phyloP scores from a whole-genome alignment of 2,329 filamentous ascomycete species.

The Fusarium subtropicale region DNA sequence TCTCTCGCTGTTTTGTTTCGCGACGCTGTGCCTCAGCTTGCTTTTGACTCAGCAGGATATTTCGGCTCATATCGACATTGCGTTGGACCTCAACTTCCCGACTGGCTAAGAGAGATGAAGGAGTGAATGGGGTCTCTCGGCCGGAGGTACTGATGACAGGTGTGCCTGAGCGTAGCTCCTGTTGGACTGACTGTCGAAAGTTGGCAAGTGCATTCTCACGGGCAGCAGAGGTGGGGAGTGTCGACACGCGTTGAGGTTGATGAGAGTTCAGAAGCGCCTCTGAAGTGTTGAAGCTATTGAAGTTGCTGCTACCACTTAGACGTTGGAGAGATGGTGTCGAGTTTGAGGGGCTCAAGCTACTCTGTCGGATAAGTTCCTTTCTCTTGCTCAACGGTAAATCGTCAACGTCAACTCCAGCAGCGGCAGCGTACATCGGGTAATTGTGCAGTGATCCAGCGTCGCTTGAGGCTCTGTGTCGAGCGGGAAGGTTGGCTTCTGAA shows the following conservation, averaged over 20 bases:
- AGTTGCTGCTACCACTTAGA: slow-evolving; percentile 45
- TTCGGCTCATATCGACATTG: slow-evolving; percentile 66
- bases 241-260: slow-evolving; percentile 63
- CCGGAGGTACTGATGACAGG: slow-evolving; percentile 51
- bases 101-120: slow-evolving; percentile 50
- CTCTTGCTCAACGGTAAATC: slow-evolving; percentile 79
- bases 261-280: slow-evolving; percentile 63
- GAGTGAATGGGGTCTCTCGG: slow-evolving; percentile 55
- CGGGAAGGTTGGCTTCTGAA: slow-evolving; percentile 46
- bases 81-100: slow-evolving; percentile 58
- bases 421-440: slow-evolving; percentile 49
- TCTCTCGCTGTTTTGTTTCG: slow-evolving; percentile 68
- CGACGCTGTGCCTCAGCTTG: slow-evolving; percentile 71
- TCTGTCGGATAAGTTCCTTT: slow-evolving; percentile 69
- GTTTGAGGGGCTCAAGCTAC: slow-evolving; percentile 53
- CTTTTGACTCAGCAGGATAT: slow-evolving; percentile 69
- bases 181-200: slow-evolving; percentile 74
- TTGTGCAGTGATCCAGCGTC: slow-evolving; percentile 58
- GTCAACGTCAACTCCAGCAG: slow-evolving; percentile 64
- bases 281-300: slow-evolving; percentile 46
- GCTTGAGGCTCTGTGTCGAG: slow-evolving; percentile 50
- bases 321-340: slow-evolving; percentile 43
- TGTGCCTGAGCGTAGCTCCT: slow-evolving; percentile 65
- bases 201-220: slow-evolving; percentile 71
- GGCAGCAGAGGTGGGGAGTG: slow-evolving; percentile 55